These are phyloP conservation scores for Zasmidium angulare DNA, from an alignment of 2,329 filamentous ascomycete genomes.

Conservation along the genomic window DNA sequence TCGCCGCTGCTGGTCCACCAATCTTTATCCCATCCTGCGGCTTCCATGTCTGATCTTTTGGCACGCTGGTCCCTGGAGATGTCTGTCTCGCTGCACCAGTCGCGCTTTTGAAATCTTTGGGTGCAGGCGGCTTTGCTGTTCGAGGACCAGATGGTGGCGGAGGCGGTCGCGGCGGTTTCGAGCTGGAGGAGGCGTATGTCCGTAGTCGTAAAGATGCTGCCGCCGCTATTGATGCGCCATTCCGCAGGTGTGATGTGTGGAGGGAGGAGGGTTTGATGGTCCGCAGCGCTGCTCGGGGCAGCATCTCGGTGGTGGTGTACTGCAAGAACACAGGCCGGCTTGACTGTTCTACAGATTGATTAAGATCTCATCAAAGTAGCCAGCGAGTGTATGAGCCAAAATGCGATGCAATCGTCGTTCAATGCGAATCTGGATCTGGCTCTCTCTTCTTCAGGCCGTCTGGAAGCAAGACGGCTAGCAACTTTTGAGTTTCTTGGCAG, in stretches of 20 bases:
- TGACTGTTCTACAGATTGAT: background rate
- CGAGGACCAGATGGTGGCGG: constrained; percentile 14
- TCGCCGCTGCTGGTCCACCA: constrained; percentile 26
- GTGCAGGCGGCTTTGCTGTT: constrained; percentile 17
- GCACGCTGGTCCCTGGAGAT: constrained; percentile 33
- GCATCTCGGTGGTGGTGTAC: constrained; percentile 24
- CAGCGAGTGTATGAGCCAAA: background rate
- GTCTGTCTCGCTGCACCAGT: constrained; percentile 31
- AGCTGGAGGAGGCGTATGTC: constrained; percentile 25
- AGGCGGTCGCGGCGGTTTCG: constrained; percentile 19
- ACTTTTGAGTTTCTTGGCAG: background rate
- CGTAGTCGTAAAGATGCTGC: constrained; percentile 23
- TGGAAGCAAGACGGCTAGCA: background rate
- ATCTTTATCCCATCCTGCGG: constrained; percentile 42
- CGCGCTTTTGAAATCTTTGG: constrained; percentile 20
- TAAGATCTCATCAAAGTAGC: background rate
- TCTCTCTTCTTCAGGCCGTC: background rate
- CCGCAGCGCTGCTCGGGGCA: constrained; percentile 32
- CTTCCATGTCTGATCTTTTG: constrained; percentile 43
- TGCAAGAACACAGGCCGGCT: background rate
- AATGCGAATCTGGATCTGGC: background rate
- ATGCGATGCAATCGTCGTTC: background rate
- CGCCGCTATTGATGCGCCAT: constrained; percentile 15
- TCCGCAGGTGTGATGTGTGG: constrained; percentile 17
- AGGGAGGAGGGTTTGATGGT: constrained; percentile 21